Evolutionary conservation across 495 filamentous ascomycete genomes (phyloP), one percentile per base, ranked within the genome.

Genomic region (Hypoxylon fuscum): DNA sequence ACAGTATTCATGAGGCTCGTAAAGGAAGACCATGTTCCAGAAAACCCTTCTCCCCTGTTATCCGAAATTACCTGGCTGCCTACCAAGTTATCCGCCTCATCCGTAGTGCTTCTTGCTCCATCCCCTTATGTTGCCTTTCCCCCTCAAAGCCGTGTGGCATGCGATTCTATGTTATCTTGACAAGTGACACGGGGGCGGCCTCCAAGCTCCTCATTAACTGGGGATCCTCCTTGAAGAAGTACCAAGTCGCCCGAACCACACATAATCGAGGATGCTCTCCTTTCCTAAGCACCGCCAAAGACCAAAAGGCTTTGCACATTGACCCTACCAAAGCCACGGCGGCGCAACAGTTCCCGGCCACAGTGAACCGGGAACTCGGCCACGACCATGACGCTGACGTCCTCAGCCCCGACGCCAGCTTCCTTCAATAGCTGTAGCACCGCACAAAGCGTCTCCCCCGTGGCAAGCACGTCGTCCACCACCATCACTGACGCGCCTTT

Each of bases 401-500:
- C 42, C 47, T 83, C 74, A 8, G 65, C 32, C 29, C 42, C 21
- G 37, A 87, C 64, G 20, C 79, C 77, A 71, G 73, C 77, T 66
- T 83, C 55, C 9, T 56, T 41, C 50, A 89, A 70, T 22, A 88
- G 72, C 64, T 79, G 67, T 57, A 89, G 62, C 31, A 86, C 76
- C 37, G 81, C 83, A 71, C 78, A 85, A 66, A 88, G 80, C 47
- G 85, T 88, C 62, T 77, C 58, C 47, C 85, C 86, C 23, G 83
- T 84, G 31, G 85, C 78, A 62, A 88, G 80, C 51, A 87, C 85
- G 74, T 89, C 86, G 69, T 89, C 85, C 41, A 89, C 77, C 5
- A 89, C 79, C 56, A 88, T 73, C 14, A 88, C 81, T 40, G 77
- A 76, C 14, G 73, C 73, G 20, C 73, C 79, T 35, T 15, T 69